phyloP scores from a whole-genome alignment of 192 early-diverging fungal genomes.

The Backusella liffmaniae region DNA sequence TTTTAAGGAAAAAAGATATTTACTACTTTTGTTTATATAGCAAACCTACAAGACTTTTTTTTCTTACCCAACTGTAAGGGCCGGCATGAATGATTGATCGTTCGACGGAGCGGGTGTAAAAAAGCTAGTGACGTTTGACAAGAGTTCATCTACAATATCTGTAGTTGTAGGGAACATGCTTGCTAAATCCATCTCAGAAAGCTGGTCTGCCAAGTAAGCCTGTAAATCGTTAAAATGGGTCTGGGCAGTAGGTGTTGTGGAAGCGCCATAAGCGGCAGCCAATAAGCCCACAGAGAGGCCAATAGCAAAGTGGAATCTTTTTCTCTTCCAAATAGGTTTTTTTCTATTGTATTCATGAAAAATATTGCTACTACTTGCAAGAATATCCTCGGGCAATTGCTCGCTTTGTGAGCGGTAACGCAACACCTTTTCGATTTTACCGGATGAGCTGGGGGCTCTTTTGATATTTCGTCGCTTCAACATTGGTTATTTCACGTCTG shows the following conservation, averaged over 20 bases:
- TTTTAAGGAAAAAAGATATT: too few relatives aligned
- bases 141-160: conserved; percentile 65
- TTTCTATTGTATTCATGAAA: not conserved
- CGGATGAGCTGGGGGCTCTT: not conserved
- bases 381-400: conserved; percentile 27
- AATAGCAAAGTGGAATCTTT: conserved; percentile 24
- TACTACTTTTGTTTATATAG: not conserved
- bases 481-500: not conserved
- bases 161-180: conserved; percentile 63
- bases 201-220: conserved; percentile 38
- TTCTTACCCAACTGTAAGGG: conserved; percentile 21
- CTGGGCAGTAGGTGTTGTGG: conserved; percentile 41
- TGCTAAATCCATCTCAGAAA: conserved; percentile 64
- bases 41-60: not conserved
- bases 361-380: conserved; percentile 9
- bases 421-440: not conserved
- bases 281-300: conserved; percentile 22
- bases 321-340: conserved; percentile 23
- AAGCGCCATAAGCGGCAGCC: conserved; percentile 24
- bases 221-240: conserved; percentile 31
- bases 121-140: conserved; percentile 60
- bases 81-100: conserved; percentile 51
- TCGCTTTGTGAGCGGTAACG: not conserved
- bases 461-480: not conserved
- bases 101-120: conserved; percentile 42